Evolutionary conservation across 176 grass and related monocot genomes (phyloP).

Genomic region (Musa troglodytarum): DNA sequence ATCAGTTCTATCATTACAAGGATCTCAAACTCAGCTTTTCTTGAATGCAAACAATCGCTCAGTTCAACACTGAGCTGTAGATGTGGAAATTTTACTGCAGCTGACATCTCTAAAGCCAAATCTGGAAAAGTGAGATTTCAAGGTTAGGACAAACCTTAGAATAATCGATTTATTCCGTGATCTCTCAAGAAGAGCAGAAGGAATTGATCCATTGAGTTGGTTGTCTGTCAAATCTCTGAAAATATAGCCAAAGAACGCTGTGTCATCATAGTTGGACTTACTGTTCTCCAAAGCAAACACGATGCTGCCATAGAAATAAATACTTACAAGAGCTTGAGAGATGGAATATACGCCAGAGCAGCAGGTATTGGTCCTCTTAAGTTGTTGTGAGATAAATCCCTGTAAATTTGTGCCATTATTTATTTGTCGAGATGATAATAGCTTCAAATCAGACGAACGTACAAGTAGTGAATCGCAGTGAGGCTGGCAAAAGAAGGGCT

Average conservation of each 20-base stretch:
- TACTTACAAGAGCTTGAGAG: conserved; percentile 13
- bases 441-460: neutral
- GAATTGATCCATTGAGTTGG: conserved; percentile 4
- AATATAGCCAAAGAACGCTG: neutral
- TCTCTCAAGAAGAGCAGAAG: neutral
- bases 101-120: too few species aligned
- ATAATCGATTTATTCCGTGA: neutral
- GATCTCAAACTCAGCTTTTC: neutral
- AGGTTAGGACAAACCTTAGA: neutral
- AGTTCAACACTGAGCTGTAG: too few species aligned
- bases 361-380: conserved; percentile 15
- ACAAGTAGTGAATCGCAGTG: conserved; percentile 15
- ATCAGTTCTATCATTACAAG: neutral
- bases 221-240: conserved; percentile 37
- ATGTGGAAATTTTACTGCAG: too few species aligned
- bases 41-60: neutral
- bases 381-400: conserved; percentile 24
- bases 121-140: neutral
- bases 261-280: neutral
- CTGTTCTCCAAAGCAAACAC: neutral
- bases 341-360: conserved; percentile 10
- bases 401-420: neutral
- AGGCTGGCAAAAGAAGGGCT: neutral
- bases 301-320: neutral
- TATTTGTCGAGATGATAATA: neutral